Conservation (phyloP, 129 eudicot species). For the Logfia minima region DNA sequence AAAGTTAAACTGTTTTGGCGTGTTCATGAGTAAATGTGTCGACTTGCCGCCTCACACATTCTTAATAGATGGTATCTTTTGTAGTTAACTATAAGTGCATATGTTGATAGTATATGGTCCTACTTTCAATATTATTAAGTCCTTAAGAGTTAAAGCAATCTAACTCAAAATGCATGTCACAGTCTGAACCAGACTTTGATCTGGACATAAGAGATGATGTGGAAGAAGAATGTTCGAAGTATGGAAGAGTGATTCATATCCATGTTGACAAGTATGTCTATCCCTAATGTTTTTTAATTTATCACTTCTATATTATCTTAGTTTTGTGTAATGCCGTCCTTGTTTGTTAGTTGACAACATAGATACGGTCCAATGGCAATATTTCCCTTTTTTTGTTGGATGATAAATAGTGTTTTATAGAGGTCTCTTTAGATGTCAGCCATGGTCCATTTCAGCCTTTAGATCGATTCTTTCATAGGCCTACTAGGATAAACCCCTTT, state of each 20-base stretch:
- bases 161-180: conserved; percentile 31
- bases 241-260: conserved; percentile 79
- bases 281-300: not conserved
- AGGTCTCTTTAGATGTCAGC: not conserved
- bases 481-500: not conserved
- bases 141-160: not conserved
- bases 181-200: conserved; percentile 92
- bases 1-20: not conserved
- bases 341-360: not conserved
- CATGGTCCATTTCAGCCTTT: not conserved
- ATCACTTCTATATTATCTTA: not conserved
- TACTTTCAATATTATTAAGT: not conserved
- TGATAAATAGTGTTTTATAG: not conserved
- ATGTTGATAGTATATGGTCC: not conserved
- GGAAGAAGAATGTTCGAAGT: conserved; percentile 84
- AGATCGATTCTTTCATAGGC: not conserved
- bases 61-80: not conserved
- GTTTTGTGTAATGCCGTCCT: not conserved
- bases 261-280: conserved; percentile 81
- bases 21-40: not conserved
- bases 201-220: conserved; percentile 91
- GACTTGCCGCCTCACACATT: not conserved
- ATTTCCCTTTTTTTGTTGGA: not conserved
- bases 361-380: not conserved
- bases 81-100: not conserved